Conservation (phyloP, 306 rosid genomes). For the Morella rubra region DNA sequence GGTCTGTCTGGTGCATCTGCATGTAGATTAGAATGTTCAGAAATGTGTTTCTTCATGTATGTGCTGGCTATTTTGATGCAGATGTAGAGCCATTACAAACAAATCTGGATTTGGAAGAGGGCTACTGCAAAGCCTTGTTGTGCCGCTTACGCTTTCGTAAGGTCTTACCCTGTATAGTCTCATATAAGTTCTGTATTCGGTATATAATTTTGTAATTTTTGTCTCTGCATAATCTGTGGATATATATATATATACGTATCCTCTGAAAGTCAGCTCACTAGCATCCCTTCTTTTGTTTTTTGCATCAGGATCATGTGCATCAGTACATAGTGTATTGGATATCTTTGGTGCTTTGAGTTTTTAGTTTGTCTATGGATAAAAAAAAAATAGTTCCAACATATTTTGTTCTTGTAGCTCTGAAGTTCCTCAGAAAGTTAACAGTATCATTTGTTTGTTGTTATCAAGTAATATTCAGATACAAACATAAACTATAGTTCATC, state of each 20-base stretch:
- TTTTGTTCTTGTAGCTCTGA: neutral
- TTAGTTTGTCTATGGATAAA: neutral
- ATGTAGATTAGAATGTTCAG: slow-evolving; percentile 18
- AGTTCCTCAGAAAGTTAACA: neutral
- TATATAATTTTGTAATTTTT: neutral
- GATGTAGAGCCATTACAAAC: slow-evolving; percentile 76
- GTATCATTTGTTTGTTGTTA: neutral
- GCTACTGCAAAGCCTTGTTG: slow-evolving; percentile 87
- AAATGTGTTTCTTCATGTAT: slow-evolving; percentile 5
- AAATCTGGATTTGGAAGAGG: slow-evolving; percentile 81
- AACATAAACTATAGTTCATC: neutral
- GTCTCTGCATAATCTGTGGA: neutral
- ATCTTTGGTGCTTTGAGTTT: slow-evolving; percentile 2
- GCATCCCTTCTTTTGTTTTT: slow-evolving; percentile 1
- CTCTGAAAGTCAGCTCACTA: slow-evolving; percentile 1
- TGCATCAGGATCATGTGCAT: neutral
- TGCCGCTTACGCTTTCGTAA: slow-evolving; percentile 99
- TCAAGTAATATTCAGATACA: neutral
- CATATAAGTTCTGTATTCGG: slow-evolving; percentile 33
- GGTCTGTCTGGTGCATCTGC: neutral
- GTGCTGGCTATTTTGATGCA: slow-evolving; percentile 49
- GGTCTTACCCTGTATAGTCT: slow-evolving; percentile 84
- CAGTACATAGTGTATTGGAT: neutral
- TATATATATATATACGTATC: neutral
- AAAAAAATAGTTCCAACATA: neutral